Conservation (phyloP, 2,329 filamentous ascomycete genomes). For the Neofusicoccum umdonicola region DNA sequence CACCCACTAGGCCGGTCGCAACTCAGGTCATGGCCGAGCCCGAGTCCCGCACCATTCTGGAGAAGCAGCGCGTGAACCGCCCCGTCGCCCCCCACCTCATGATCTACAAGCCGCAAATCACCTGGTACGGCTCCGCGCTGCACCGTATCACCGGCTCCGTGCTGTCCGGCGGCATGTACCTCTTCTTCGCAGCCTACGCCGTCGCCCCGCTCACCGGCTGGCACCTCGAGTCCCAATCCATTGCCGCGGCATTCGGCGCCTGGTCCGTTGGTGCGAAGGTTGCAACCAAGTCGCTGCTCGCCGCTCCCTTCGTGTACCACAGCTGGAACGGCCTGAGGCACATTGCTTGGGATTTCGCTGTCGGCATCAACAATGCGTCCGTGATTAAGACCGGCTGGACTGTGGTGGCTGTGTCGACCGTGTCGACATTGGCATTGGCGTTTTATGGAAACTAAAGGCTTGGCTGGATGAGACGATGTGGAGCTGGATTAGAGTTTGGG, state of each 20-base stretch:
- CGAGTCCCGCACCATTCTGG: slow-evolving; percentile 66
- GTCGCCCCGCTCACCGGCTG: slow-evolving; percentile 71
- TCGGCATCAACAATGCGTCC: slow-evolving; percentile 60
- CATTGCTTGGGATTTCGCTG: slow-evolving; percentile 67
- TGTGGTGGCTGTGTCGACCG: slow-evolving; percentile 56
- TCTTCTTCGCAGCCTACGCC: slow-evolving; percentile 78
- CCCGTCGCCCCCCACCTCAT: slow-evolving; percentile 80
- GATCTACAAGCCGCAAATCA: slow-evolving; percentile 86
- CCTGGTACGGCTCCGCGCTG: slow-evolving; percentile 72
- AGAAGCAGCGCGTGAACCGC: slow-evolving; percentile 74
- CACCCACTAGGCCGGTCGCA: slow-evolving; percentile 44
- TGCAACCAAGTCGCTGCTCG: slow-evolving; percentile 56
- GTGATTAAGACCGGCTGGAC: slow-evolving; percentile 66
- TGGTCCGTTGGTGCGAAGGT: slow-evolving; percentile 61
- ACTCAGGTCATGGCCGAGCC: slow-evolving; percentile 57
- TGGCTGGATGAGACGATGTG: neutral
- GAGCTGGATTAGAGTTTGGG: neutral
- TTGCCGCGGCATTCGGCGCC: slow-evolving; percentile 64
- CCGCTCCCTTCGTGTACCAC: slow-evolving; percentile 68
- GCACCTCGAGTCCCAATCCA: slow-evolving; percentile 63
- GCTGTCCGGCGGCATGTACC: slow-evolving; percentile 73
- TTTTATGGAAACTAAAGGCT: slow-evolving; percentile 1
- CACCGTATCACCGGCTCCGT: slow-evolving; percentile 80
- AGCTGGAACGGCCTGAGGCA: slow-evolving; percentile 68
- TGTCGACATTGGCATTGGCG: slow-evolving; percentile 21